Conservation (phyloP, 495 filamentous ascomycete genomes). For the Aspergillus saccharolyticus region DNA sequence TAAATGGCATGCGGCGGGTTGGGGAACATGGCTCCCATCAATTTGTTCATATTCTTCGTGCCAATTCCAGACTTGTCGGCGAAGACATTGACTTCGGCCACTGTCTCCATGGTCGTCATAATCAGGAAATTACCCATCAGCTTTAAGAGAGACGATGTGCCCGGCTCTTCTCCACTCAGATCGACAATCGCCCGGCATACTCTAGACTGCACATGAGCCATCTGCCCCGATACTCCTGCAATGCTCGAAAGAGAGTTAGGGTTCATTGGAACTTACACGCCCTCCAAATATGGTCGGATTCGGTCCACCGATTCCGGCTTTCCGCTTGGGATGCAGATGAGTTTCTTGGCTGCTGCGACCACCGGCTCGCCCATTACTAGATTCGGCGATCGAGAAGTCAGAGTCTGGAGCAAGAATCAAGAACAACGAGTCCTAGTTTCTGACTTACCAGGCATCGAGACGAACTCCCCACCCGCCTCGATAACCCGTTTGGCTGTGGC, state of each 20-base stretch:
- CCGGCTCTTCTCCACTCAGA: constrained; percentile 9
- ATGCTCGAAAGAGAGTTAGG: too few relatives aligned
- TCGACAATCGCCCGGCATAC: constrained; percentile 4
- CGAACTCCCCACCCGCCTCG: constrained; percentile 5
- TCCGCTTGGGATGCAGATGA: constrained; percentile 7
- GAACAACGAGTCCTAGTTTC: too few relatives aligned
- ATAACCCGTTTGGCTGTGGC: constrained; percentile 1
- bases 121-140: constrained; percentile 13
- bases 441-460: constrained; percentile 5
- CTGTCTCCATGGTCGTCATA: constrained; percentile 9
- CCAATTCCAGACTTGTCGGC: constrained; percentile 7
- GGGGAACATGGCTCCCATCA: constrained; percentile 8
- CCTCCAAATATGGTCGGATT: constrained; percentile 1
- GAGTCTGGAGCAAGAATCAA: too few relatives aligned
- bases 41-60: constrained; percentile 4
- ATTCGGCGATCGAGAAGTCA: neutral
- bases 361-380: constrained; percentile 8
- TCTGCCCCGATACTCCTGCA: neutral
- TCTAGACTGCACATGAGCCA: neutral
- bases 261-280: neutral
- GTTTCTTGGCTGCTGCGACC: neutral
- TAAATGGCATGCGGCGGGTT: constrained; percentile 9
- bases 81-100: constrained; percentile 7
- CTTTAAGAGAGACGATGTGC: neutral
- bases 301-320: neutral